Evolutionary conservation across 495 filamentous ascomycete genomes (phyloP).

Genomic region (Hypoxylon crocopeplum): DNA sequence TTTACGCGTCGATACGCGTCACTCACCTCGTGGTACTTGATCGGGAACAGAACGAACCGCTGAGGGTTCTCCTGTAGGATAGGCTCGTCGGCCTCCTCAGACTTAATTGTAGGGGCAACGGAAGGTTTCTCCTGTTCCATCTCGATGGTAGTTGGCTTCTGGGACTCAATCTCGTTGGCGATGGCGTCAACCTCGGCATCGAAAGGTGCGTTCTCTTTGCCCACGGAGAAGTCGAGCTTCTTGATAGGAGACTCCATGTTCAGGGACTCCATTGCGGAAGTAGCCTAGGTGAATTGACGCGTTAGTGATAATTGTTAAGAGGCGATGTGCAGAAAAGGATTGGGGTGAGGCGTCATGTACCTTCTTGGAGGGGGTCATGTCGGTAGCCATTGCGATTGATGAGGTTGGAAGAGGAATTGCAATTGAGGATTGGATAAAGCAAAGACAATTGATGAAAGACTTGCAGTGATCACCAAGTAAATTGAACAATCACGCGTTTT

Average conservation of each 20-base stretch:
- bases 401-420: slow-evolving; percentile 2
- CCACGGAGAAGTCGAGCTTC: slow-evolving; percentile 83
- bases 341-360: slow-evolving; percentile 85
- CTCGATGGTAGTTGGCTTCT: slow-evolving; percentile 50
- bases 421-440: slow-evolving; percentile 2
- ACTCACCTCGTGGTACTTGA: slow-evolving; percentile 99
- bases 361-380: too few relatives aligned
- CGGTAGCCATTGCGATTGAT: slow-evolving; percentile 64
- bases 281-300: slow-evolving; percentile 64
- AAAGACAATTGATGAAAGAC: slow-evolving; percentile 8
- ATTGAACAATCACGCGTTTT: slow-evolving; percentile 26
- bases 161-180: slow-evolving; percentile 58
- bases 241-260: slow-evolving; percentile 94
- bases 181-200: slow-evolving; percentile 63
- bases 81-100: slow-evolving; percentile 82
- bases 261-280: slow-evolving; percentile 81
- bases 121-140: slow-evolving; percentile 56
- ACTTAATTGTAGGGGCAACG: slow-evolving; percentile 68
- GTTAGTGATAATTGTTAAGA: slow-evolving; percentile 43
- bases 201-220: slow-evolving; percentile 84
- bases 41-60: slow-evolving; percentile 97
- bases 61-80: slow-evolving; percentile 94
- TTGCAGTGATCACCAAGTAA: slow-evolving; percentile 11
- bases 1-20: slow-evolving; percentile 48
- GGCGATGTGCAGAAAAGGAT: slow-evolving; percentile 68